These are phyloP conservation scores for Elsinoe ampelina DNA, from an alignment of 2,329 filamentous ascomycete genomes.

Conservation along the genomic window DNA sequence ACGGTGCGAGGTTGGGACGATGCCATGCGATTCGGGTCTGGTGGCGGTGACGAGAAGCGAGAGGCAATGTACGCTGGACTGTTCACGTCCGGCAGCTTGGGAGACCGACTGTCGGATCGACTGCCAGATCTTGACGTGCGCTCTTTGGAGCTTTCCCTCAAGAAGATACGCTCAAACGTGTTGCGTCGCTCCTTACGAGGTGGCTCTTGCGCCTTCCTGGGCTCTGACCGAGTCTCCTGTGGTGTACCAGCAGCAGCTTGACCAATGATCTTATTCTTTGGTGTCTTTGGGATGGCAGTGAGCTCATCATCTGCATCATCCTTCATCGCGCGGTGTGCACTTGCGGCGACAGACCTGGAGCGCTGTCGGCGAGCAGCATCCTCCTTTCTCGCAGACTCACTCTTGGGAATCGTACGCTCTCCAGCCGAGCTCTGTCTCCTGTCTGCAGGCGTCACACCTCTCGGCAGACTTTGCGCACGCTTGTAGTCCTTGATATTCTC, in stretches of 20 bases:
- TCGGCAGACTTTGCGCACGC: neutral
- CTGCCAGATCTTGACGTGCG: neutral
- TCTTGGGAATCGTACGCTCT: neutral
- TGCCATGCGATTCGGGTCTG: neutral
- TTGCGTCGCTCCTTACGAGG: conserved; percentile 6
- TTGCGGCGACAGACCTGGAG: conserved; percentile 4
- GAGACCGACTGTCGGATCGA: neutral
- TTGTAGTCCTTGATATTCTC: neutral
- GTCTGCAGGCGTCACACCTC: neutral
- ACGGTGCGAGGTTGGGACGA: neutral
- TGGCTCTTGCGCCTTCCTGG: neutral
- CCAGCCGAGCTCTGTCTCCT: neutral
- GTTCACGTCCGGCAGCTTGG: conserved; percentile 6
- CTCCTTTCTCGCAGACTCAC: neutral
- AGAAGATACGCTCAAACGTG: conserved; percentile 9
- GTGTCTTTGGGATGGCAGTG: neutral
- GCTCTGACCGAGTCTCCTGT: neutral
- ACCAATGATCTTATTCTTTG: conserved; percentile 1
- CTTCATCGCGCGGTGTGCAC: neutral
- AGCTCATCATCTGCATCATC: neutral
- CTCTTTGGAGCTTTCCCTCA: neutral
- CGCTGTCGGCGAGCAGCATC: neutral
- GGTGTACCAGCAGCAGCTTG: neutral
- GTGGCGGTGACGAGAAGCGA: conserved; percentile 2
- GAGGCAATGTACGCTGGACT: conserved; percentile 12